Evolutionary conservation across 495 filamentous ascomycete genomes (phyloP), one percentile per base, ranked within the genome.

Genomic region (Penicillium coprophilum): DNA sequence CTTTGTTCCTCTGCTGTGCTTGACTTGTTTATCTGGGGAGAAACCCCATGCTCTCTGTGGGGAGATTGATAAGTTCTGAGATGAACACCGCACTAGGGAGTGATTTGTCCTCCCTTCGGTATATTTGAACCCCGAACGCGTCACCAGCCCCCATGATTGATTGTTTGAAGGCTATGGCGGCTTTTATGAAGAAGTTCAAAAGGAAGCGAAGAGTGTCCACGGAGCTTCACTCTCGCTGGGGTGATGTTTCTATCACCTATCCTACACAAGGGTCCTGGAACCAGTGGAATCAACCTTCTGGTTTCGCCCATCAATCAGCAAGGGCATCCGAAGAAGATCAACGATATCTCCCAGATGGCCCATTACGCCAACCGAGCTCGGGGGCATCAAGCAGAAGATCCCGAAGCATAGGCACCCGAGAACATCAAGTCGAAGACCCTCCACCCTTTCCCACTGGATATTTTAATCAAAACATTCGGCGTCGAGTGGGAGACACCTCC

Each of bases 201-300:
- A 61, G 64, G 55, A 77, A 73, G 58, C 73, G 67, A 46, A 69
- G 68, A 58, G 55, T 76, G 5, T 75, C 74, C 7, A 74, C 74
- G 1, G 71, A 76, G 36, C 57, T 77, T 39, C 65, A 78, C 54
- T 58, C 69, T 17, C 73, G 74, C 57, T 78, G 73, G 71, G 76
- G 76, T 21, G 76, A 78, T 58, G 57, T 68, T 19, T 58, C 69
- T 17, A 78, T 78, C 57, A 74, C 68, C 34, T 70, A 67, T 59
- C 76, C 76, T 30, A 77, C 59, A 27, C 61, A 71, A 21, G 76
- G 76, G 9, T 78, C 76, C 5, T 78, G 76, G 76, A 78, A 70
- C 43, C 70, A 78, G 51, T 64, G 61, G 53, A 57, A 68, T 45
- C 69, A 70, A 32, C 36, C 62, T 1, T 52, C 69, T 23, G 59